phyloP scores from a whole-genome alignment of 78 protist genomes.

The Dictyostelium brefeldianum region DNA sequence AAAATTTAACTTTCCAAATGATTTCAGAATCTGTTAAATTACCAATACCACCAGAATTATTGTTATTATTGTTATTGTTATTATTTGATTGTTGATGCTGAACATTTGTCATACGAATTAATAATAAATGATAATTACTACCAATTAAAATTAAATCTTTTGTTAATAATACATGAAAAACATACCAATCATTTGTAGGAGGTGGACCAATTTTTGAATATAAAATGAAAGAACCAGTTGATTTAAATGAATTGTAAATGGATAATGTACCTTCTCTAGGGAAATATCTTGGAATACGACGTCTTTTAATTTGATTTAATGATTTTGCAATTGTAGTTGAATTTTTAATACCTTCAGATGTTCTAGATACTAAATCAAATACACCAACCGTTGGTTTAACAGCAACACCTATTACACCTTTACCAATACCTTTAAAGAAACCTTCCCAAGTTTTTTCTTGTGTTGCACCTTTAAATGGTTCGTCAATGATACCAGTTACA shows the following conservation, averaged over 20 bases:
- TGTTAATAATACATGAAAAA: constrained; percentile 33
- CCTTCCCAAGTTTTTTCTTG: constrained; percentile 86
- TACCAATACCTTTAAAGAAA: constrained; percentile 91
- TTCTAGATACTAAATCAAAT: constrained; percentile 79
- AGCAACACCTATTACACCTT: constrained; percentile 91
- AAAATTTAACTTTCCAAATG: constrained; percentile 45
- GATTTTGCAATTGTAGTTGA: constrained; percentile 73
- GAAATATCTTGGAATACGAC: constrained; percentile 71
- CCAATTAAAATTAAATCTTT: background rate
- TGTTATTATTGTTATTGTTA: background rate
- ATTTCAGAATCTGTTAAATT: constrained; percentile 36
- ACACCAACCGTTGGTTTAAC: constrained; percentile 93
- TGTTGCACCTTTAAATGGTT: constrained; percentile 89
- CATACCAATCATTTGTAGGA: constrained; percentile 39
- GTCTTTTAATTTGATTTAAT: constrained; percentile 19
- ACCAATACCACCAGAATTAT: background rate
- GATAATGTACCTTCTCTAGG: constrained; percentile 63
- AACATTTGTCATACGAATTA: background rate
- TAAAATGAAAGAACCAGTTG: constrained; percentile 39
- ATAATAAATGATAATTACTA: constrained; percentile 25
- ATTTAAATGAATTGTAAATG: constrained; percentile 20
- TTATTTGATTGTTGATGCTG: background rate
- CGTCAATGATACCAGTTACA: constrained; percentile 89
- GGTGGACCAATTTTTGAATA: constrained; percentile 62
- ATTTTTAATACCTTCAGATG: constrained; percentile 86